phyloP scores from a whole-genome alignment of 2,329 filamentous ascomycete genomes.

The Phaeosphaeriaceae sp. region DNA sequence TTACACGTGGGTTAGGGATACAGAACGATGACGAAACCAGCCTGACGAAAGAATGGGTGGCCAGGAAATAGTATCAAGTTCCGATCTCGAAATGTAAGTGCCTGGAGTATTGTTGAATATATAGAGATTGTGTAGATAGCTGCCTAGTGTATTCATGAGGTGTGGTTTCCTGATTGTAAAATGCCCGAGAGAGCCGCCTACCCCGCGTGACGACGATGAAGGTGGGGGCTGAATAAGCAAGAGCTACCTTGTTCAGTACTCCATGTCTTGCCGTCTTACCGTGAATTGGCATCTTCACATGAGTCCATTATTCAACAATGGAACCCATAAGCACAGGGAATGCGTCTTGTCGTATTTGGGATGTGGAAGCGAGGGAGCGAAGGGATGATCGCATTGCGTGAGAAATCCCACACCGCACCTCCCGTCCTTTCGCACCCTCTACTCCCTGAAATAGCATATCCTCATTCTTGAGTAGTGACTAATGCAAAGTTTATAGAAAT shows the following conservation, averaged over 20 bases:
- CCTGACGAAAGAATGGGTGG: too few species aligned
- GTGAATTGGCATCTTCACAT: conserved; percentile 1
- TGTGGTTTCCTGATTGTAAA: conserved; percentile 25
- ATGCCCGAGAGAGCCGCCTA: conserved; percentile 21
- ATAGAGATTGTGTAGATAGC: conserved; percentile 4
- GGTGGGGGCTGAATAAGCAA: conserved; percentile 29
- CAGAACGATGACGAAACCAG: too few species aligned
- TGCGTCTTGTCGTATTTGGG: conserved; percentile 9
- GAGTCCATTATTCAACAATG: conserved; percentile 5
- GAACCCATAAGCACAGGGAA: conserved; percentile 1
- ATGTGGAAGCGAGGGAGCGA: conserved; percentile 5
- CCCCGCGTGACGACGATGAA: conserved; percentile 22
- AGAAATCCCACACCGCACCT: conserved; percentile 25
- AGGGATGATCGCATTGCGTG: conserved; percentile 26
- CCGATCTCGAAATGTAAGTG: too few species aligned
- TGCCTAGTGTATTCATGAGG: conserved; percentile 18
- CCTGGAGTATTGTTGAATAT: neutral
- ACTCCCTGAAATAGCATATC: neutral
- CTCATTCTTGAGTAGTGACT: neutral
- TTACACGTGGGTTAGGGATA: too few species aligned
- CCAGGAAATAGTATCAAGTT: too few species aligned
- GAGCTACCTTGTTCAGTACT: conserved; percentile 10
- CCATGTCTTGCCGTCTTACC: conserved; percentile 6
- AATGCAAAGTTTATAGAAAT: conserved; percentile 9
- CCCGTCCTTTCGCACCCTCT: conserved; percentile 5